Evolutionary conservation across 148 eudicot species (phyloP).

Genomic region (Cornus suecica): DNA sequence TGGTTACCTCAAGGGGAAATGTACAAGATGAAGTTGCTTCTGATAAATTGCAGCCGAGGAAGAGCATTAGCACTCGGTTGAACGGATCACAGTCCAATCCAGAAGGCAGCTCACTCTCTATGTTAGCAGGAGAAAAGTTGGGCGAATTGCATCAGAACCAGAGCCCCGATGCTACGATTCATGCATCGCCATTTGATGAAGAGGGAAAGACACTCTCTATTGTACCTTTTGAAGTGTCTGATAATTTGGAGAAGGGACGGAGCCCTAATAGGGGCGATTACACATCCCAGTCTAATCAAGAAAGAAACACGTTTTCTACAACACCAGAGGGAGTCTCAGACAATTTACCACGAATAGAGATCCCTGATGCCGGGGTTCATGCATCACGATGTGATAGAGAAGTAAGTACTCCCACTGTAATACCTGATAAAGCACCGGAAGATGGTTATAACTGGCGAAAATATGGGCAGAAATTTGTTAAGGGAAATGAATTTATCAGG

Average conservation of each 20-base stretch:
- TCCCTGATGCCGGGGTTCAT: conserved; percentile 25
- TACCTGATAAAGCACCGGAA: conserved; percentile 62
- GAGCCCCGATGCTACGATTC: conserved; percentile 22
- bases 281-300: conserved; percentile 34
- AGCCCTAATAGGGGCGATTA: conserved; percentile 34
- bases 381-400: conserved; percentile 39
- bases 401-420: conserved; percentile 28
- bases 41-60: conserved; percentile 31
- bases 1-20: conserved; percentile 43
- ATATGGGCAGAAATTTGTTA: conserved; percentile 91
- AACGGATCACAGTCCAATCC: conserved; percentile 25
- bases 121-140: conserved; percentile 34
- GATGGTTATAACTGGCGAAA: conserved; percentile 98
- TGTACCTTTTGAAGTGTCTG: conserved; percentile 41
- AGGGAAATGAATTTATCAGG: conserved; percentile 71
- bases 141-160: conserved; percentile 20
- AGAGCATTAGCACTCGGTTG: conserved; percentile 28
- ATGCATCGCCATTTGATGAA: conserved; percentile 32
- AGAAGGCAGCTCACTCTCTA: conserved; percentile 29
- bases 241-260: conserved; percentile 18
- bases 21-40: conserved; percentile 28
- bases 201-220: conserved; percentile 24
- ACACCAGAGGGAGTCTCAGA: conserved; percentile 50
- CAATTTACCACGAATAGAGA: conserved; percentile 26
- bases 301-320: conserved; percentile 22